Evolutionary conservation across 345 rosid genomes (phyloP), one percentile per base, ranked within the genome.

Genomic region (Aegle marmelos): DNA sequence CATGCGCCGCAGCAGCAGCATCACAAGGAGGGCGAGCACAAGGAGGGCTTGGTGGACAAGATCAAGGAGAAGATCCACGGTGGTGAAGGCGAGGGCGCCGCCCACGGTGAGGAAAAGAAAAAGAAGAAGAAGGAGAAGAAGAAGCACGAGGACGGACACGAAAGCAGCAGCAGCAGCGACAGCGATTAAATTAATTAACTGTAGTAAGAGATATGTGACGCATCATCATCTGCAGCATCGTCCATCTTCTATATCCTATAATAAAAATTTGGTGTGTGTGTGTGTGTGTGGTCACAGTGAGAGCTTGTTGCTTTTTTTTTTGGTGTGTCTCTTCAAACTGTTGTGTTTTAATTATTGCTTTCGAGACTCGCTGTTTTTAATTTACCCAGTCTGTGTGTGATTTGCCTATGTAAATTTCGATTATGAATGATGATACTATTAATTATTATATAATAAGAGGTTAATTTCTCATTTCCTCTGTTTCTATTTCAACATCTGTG

Each of bases 91-190:
- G 73, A 70, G 65, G 73, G 4, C 74, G 28, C 19, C 22, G 31
- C 61, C 34, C 74, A 75, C 1, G 61, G 56, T 1, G 85, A 77
- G 25, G 81, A 83, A 53, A 80, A 83, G 21, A 10, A 58, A 65
- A 84, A 87, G 84, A 86, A 91, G 87, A 80, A 89, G 78, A 80
- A 87, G 54, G 54, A 89, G 81, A 80, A 86, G 74, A 59, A 88
- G 67, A 81, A 86, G 86, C 81, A 86, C 66, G 67, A 85, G 70
- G 80, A 84, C 13, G 83, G 27, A 1, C 76, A 86, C 63, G 79
- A 82, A 85, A 88, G 92, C 88, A 84, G 90, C 90, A 87, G 90
- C 74, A 80, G 74, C 86, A 91, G 95, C 63, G 95, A 90, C 84
- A 90, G 97, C 50, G 94, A 92, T 68, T 92, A 86, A 75, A 81